phyloP scores from a whole-genome alignment of 83 land plant species.

The Picea abies region DNA sequence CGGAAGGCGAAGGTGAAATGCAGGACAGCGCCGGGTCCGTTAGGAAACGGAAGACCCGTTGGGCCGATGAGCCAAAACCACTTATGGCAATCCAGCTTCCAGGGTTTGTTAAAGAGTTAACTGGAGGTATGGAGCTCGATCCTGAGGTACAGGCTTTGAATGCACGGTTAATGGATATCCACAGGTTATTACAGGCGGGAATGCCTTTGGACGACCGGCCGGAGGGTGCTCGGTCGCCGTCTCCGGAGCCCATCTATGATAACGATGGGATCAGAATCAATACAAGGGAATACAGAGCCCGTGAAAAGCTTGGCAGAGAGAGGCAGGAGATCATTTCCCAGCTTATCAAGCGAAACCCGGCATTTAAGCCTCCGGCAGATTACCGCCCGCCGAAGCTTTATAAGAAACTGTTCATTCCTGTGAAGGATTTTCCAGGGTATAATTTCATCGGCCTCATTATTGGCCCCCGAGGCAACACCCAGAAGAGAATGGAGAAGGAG shows the following conservation, averaged over 20 bases:
- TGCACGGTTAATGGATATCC: conserved; percentile 61
- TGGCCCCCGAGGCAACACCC: conserved; percentile 85
- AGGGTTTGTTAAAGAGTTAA: conserved; percentile 68
- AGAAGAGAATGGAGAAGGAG: conserved; percentile 87
- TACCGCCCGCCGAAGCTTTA: conserved; percentile 78
- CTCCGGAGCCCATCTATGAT: conserved; percentile 82
- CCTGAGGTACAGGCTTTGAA: conserved; percentile 75
- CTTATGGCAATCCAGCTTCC: conserved; percentile 58
- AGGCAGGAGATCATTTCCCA: conserved; percentile 71
- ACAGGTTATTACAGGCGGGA: conserved; percentile 54
- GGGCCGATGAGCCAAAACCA: conserved; percentile 66
- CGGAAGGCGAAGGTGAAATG: conserved; percentile 26
- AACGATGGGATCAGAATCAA: conserved; percentile 77
- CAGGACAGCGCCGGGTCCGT: conserved; percentile 29
- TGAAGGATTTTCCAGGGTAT: conserved; percentile 83
- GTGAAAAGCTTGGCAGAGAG: conserved; percentile 64
- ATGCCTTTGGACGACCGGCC: conserved; percentile 71
- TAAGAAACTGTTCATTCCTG: conserved; percentile 83
- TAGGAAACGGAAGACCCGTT: conserved; percentile 58
- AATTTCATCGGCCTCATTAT: conserved; percentile 84
- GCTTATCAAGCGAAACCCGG: conserved; percentile 62
- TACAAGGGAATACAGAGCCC: conserved; percentile 71
- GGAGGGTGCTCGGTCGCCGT: conserved; percentile 75
- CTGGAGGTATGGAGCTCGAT: conserved; percentile 71
- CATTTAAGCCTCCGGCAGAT: conserved; percentile 79